Percentiles rank a stretch among this genome's conserved stretches.
These are phyloP conservation scores for Trichoderma koningii DNA, from an alignment of 2,329 filamentous ascomycete species.

Conservation along the genomic window DNA sequence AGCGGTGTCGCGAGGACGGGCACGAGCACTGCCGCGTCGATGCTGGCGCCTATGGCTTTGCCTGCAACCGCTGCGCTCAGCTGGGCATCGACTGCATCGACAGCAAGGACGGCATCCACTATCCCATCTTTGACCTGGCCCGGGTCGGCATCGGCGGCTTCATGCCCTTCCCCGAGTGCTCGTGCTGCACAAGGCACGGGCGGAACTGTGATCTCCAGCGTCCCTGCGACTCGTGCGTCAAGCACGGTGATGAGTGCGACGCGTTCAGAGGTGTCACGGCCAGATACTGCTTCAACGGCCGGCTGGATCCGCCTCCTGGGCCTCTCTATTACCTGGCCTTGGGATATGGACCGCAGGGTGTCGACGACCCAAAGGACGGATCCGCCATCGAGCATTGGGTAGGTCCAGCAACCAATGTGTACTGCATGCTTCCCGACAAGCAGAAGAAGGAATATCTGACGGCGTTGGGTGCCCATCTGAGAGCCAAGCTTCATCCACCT, in stretches of 20 bases:
- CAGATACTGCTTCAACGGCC: conserved; percentile 30
- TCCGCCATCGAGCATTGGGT: conserved; percentile 34
- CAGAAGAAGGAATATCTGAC: background rate
- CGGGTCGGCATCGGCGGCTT: conserved; percentile 39
- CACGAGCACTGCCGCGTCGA: conserved; percentile 31
- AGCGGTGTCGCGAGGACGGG: conserved; percentile 25
- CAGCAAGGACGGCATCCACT: conserved; percentile 11
- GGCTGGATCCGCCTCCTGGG: conserved; percentile 30
- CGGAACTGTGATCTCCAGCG: conserved; percentile 42
- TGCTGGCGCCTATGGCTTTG: conserved; percentile 24
- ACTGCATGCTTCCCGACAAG: conserved; percentile 23
- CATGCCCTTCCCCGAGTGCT: conserved; percentile 35
- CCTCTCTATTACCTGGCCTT: conserved; percentile 42
- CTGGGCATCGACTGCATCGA: conserved; percentile 38
- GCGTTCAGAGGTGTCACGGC: conserved; percentile 16
- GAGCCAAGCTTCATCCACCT: background rate
- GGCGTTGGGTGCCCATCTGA: background rate
- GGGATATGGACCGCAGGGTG: conserved; percentile 37
- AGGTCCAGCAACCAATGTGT: conserved; percentile 30
- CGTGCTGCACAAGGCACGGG: conserved; percentile 31
- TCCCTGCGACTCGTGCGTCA: conserved; percentile 43
- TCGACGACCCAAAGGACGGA: conserved; percentile 35
- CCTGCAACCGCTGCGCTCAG: conserved; percentile 37
- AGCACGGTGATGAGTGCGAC: conserved; percentile 28
- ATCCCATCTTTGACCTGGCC: conserved; percentile 37